These are phyloP conservation scores for Sclerotinia nivalis DNA, from an alignment of 2,329 filamentous ascomycete genomes.

Conservation along the genomic window DNA sequence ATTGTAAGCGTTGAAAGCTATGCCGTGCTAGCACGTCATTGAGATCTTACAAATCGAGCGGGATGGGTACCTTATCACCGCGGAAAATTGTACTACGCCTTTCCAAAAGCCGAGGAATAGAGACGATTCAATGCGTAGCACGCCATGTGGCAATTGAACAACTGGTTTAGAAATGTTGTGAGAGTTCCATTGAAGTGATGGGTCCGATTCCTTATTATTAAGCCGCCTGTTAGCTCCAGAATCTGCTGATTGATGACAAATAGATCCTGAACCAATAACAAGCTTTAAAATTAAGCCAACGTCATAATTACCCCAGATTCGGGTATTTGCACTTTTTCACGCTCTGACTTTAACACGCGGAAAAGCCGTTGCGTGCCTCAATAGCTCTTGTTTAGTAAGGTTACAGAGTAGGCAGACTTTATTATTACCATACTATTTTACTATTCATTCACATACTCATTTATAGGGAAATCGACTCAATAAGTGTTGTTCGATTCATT, in stretches of 20 bases:
- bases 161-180: background rate
- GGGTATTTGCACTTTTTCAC: background rate
- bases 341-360: too few species aligned
- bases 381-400: too few species aligned
- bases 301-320: constrained; percentile 1
- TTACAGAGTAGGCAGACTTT: too few species aligned
- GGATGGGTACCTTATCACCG: constrained; percentile 1
- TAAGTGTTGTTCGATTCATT: too few species aligned
- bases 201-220: background rate
- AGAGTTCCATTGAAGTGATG: background rate
- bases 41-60: constrained; percentile 23
- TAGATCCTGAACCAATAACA: background rate
- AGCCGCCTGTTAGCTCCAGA: background rate
- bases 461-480: too few species aligned
- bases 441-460: too few species aligned
- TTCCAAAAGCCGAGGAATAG: constrained; percentile 7
- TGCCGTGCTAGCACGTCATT: constrained; percentile 19
- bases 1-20: background rate
- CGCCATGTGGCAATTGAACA: constrained; percentile 4
- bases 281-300: background rate
- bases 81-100: background rate
- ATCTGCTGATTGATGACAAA: background rate
- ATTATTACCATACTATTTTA: too few species aligned
- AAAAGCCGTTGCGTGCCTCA: too few species aligned
- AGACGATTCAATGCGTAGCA: background rate